These are phyloP conservation scores for Myxozyma udenii DNA, from an alignment of 805 yeast species.

Conservation along the genomic window DNA sequence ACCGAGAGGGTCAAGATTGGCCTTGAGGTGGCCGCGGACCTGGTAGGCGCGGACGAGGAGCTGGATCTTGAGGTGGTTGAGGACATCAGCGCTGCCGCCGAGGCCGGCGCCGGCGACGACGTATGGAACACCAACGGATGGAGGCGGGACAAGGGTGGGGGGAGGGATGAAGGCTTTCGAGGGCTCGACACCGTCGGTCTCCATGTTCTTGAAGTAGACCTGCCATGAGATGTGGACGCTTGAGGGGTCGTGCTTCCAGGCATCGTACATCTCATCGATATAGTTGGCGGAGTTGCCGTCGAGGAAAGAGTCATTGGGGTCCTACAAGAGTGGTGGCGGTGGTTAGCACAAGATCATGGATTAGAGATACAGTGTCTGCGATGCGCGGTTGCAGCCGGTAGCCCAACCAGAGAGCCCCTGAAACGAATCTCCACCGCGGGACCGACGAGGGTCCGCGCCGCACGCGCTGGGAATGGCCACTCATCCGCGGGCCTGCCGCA, in stretches of 20 bases:
- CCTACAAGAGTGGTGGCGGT: conserved; percentile 5
- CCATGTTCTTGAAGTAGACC: conserved; percentile 82
- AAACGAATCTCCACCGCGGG: no score
- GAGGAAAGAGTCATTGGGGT: conserved; percentile 63
- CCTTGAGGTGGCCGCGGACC: conserved; percentile 96
- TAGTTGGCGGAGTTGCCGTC: conserved; percentile 83
- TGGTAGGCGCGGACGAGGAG: conserved; percentile 96
- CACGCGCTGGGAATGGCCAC: no score
- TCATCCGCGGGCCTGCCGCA: no score
- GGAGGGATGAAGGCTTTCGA: conserved; percentile 83
- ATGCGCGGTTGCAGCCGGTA: neutral
- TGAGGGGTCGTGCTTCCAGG: conserved; percentile 86
- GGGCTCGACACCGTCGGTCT: conserved; percentile 64
- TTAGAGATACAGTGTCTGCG: neutral
- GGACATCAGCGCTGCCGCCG: conserved; percentile 59
- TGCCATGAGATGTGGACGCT: conserved; percentile 97
- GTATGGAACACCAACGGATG: conserved; percentile 71
- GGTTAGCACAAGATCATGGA: neutral
- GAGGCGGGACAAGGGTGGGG: conserved; percentile 80
- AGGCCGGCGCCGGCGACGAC: conserved; percentile 48
- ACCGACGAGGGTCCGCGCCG: neutral
- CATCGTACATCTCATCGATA: conserved; percentile 95
- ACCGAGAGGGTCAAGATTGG: conserved; percentile 92
- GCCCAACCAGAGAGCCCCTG: neutral
- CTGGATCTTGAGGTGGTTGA: conserved; percentile 91